Evolutionary conservation across 2,329 filamentous ascomycete genomes (phyloP).

Genomic region (Geosmithia morbida): DNA sequence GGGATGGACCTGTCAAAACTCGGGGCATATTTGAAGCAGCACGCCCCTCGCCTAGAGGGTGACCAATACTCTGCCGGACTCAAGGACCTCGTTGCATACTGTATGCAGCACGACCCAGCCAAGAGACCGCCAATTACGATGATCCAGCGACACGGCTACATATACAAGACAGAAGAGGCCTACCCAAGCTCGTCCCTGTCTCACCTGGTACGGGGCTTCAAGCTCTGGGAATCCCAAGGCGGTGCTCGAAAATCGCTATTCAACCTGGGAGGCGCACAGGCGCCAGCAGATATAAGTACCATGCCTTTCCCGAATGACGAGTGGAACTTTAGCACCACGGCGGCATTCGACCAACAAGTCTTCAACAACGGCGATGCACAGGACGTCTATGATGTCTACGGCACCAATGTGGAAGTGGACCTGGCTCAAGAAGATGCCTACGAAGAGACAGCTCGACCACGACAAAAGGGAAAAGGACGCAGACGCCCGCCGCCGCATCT

Average conservation of each 20-base stretch:
- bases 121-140: constrained; percentile 56
- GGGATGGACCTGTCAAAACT: constrained; percentile 32
- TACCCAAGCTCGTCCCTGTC: constrained; percentile 52
- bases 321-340: constrained; percentile 54
- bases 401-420: constrained; percentile 39
- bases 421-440: constrained; percentile 16
- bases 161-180: constrained; percentile 43
- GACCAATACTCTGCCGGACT: constrained; percentile 56
- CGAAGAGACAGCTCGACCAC: constrained; percentile 35
- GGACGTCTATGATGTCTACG: constrained; percentile 47
- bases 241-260: constrained; percentile 56
- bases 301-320: constrained; percentile 38
- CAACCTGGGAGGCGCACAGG: constrained; percentile 42
- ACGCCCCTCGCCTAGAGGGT: constrained; percentile 55
- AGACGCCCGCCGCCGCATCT: constrained; percentile 43
- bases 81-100: constrained; percentile 58
- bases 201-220: constrained; percentile 56
- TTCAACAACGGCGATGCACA: constrained; percentile 37
- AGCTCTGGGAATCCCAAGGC: constrained; percentile 60
- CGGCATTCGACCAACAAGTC: constrained; percentile 46
- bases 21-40: constrained; percentile 41
- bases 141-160: constrained; percentile 56
- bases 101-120: constrained; percentile 53
- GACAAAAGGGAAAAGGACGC: constrained; percentile 34
- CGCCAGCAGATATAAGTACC: constrained; percentile 26